phyloP scores from a whole-genome alignment of 768 basidiomycete species.

The Suillus spraguei region DNA sequence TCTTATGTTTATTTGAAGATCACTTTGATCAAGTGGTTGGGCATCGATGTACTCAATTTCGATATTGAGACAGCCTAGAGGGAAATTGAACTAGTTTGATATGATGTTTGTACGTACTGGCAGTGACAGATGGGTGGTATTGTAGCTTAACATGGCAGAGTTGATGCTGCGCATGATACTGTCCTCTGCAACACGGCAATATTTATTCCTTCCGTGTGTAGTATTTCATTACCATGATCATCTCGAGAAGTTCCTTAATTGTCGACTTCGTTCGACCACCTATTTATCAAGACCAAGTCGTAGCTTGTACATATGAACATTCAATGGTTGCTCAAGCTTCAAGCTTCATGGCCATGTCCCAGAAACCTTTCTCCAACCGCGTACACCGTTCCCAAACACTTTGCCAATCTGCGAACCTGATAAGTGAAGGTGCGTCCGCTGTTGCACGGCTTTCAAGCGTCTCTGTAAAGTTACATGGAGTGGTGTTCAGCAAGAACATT shows the following conservation, averaged over 20 bases:
- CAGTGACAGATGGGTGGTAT: no score
- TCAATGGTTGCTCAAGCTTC: conserved; percentile 10
- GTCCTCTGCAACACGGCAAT: background rate
- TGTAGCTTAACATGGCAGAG: background rate
- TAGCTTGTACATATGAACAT: no score
- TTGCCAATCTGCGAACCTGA: conserved; percentile 64
- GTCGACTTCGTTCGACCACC: no score
- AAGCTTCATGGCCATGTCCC: conserved; percentile 70
- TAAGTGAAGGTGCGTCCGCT: conserved; percentile 62
- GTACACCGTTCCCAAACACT: conserved; percentile 78
- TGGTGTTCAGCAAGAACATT: conserved; percentile 9
- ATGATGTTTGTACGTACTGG: background rate
- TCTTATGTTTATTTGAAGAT: background rate
- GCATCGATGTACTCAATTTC: conserved; percentile 23
- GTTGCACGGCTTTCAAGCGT: conserved; percentile 70
- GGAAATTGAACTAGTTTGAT: background rate
- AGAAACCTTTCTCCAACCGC: conserved; percentile 80
- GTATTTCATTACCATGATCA: no score
- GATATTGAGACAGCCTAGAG: conserved; percentile 22
- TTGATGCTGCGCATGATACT: background rate
- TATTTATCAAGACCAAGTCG: no score
- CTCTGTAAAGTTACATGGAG: conserved; percentile 43
- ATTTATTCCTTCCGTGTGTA: background rate
- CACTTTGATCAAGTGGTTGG: background rate
- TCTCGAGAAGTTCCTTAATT: no score